Percentiles rank a stretch among this genome's conserved stretches.
Evolutionary conservation across 208 protist genomes (phyloP).

Genomic region (Acanthamoeba sp.): DNA sequence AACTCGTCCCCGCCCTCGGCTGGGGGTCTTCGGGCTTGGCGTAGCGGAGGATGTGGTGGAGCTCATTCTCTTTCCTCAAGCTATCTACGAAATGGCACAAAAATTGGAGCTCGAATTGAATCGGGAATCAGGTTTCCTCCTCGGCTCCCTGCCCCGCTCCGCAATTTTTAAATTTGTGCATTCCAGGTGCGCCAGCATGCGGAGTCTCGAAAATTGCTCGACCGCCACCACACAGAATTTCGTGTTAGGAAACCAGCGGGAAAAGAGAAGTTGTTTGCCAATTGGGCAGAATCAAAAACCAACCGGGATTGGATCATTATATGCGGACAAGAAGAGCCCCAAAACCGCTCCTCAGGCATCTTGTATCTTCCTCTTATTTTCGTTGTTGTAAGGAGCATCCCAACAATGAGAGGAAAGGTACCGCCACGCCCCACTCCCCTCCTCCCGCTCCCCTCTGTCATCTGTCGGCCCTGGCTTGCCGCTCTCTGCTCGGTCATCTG

Average conservation of each 20-base stretch:
- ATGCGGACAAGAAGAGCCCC: not conserved
- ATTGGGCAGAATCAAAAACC: not conserved
- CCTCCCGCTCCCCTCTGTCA: not conserved
- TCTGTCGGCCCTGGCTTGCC: too few relatives aligned
- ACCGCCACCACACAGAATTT: too few relatives aligned
- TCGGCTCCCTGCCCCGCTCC: too few relatives aligned
- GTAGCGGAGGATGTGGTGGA: not conserved
- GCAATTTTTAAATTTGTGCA: too few relatives aligned
- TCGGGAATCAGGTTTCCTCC: too few relatives aligned
- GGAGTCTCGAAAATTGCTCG: too few relatives aligned
- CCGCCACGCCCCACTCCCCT: not conserved
- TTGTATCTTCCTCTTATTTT: conserved; percentile 14
- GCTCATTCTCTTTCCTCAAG: not conserved
- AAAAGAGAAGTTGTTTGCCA: too few relatives aligned
- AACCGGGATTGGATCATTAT: not conserved
- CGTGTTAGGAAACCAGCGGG: too few relatives aligned
- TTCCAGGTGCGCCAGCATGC: too few relatives aligned
- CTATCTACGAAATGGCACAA: too few relatives aligned
- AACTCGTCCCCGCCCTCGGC: conserved; percentile 12
- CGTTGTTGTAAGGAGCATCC: not conserved
- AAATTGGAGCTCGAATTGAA: not conserved
- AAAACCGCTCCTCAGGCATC: not conserved
- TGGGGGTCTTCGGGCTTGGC: not conserved
- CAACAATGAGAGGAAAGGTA: conserved; percentile 35
- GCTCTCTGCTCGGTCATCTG: not conserved